Conservation (phyloP, 805 yeast species). For the Barnettozyma sp. region DNA sequence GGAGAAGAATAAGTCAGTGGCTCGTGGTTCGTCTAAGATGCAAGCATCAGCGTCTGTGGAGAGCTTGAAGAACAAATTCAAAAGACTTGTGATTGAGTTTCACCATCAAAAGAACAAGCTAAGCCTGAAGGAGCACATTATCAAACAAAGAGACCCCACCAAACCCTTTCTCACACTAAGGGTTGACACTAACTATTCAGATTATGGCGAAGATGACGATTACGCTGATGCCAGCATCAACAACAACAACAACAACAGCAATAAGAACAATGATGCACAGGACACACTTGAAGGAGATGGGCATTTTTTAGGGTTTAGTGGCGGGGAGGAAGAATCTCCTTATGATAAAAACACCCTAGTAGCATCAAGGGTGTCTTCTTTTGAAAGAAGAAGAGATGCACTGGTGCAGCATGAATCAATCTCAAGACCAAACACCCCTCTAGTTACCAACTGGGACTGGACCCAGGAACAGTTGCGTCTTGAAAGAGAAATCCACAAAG, state of each 20-base stretch:
- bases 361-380: slow-evolving; percentile 6
- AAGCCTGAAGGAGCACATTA: slow-evolving; percentile 6
- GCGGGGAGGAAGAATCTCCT: background rate
- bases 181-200: background rate
- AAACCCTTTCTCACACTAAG: slow-evolving; percentile 10
- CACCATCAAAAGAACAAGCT: slow-evolving; percentile 12
- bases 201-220: background rate
- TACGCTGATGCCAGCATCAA: too few relatives aligned
- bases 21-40: background rate
- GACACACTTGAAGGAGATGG: too few relatives aligned
- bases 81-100: slow-evolving; percentile 10
- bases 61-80: slow-evolving; percentile 9
- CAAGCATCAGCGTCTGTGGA: slow-evolving; percentile 5
- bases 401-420: too few relatives aligned
- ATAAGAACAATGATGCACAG: too few relatives aligned
- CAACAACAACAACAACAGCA: too few relatives aligned
- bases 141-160: slow-evolving; percentile 6
- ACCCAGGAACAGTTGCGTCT: background rate
- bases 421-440: background rate
- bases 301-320: slow-evolving; percentile 6
- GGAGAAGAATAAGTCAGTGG: background rate
- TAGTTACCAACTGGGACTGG: background rate
- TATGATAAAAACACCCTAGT: too few relatives aligned
- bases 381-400: slow-evolving; percentile 4
- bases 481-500: slow-evolving; percentile 6